Conservation (phyloP, 306 rosid species). For the Pyrus communis region DNA sequence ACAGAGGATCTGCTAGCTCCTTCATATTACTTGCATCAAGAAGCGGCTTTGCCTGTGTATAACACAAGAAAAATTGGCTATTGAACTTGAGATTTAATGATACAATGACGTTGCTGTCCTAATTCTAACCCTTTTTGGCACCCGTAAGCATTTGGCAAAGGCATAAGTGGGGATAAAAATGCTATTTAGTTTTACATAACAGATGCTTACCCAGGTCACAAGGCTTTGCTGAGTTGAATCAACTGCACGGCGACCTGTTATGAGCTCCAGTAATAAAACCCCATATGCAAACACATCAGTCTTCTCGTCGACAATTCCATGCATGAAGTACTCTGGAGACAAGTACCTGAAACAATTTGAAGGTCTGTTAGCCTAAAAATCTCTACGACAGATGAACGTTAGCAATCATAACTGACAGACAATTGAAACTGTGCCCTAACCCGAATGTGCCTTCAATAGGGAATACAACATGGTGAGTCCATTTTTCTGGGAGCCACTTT, state of each 20-base stretch:
- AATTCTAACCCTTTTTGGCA: background rate
- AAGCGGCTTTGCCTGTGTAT: conserved; percentile 69
- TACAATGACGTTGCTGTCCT: background rate
- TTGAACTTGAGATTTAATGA: background rate
- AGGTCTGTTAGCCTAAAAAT: background rate
- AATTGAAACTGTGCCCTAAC: conserved; percentile 35
- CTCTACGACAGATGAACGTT: background rate
- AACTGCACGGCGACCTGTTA: conserved; percentile 92
- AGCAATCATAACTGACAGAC: background rate
- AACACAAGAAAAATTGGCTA: background rate
- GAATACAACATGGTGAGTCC: conserved; percentile 89
- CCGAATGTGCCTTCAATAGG: conserved; percentile 99
- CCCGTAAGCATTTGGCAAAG: background rate
- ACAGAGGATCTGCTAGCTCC: conserved; percentile 67
- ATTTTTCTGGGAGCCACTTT: conserved; percentile 91
- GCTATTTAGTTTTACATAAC: background rate
- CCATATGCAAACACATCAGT: conserved; percentile 88
- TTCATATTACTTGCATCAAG: conserved; percentile 45
- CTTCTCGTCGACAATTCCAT: conserved; percentile 87
- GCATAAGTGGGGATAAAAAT: background rate
- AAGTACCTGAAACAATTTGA: conserved; percentile 52
- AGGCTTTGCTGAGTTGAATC: conserved; percentile 80
- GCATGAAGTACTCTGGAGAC: conserved; percentile 98
- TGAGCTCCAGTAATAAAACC: conserved; percentile 81
- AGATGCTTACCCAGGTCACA: conserved; percentile 67